Evolutionary conservation across 2,329 filamentous ascomycete species (phyloP).

Genomic region (Verticillium isaacii): DNA sequence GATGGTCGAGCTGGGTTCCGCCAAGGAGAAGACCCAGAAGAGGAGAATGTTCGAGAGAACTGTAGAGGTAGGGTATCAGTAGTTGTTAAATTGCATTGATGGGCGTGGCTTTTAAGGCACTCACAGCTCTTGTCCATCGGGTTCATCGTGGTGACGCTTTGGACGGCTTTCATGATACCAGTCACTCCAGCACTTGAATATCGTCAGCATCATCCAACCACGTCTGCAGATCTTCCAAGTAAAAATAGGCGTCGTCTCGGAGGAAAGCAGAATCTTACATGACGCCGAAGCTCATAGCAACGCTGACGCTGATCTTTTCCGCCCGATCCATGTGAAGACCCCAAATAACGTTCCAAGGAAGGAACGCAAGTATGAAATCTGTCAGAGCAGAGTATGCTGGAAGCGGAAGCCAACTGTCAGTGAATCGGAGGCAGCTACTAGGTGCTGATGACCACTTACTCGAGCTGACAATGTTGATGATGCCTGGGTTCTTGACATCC

Average conservation of each 20-base stretch:
- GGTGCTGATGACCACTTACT: background rate
- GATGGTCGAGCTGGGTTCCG: slow-evolving; percentile 23
- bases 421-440: background rate
- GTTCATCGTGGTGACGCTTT: slow-evolving; percentile 9
- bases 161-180: slow-evolving; percentile 17
- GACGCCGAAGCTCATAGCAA: slow-evolving; percentile 17
- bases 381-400: slow-evolving; percentile 16
- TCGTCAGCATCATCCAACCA: background rate
- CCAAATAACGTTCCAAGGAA: slow-evolving; percentile 24
- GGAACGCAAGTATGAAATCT: slow-evolving; percentile 21
- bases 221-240: background rate
- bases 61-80: background rate
- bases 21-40: slow-evolving; percentile 17
- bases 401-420: background rate
- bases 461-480: slow-evolving; percentile 11
- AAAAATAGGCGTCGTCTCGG: too few species aligned
- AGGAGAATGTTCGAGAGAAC: background rate
- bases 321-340: slow-evolving; percentile 21
- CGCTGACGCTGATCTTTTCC: slow-evolving; percentile 22
- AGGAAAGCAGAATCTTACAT: slow-evolving; percentile 9
- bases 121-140: slow-evolving; percentile 13
- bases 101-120: background rate
- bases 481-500: slow-evolving; percentile 6
- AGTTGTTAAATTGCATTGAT: background rate
- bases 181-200: background rate